These are phyloP conservation scores for Rhizophora apiculata DNA, from an alignment of 345 rosid genomes.

Conservation along the genomic window DNA sequence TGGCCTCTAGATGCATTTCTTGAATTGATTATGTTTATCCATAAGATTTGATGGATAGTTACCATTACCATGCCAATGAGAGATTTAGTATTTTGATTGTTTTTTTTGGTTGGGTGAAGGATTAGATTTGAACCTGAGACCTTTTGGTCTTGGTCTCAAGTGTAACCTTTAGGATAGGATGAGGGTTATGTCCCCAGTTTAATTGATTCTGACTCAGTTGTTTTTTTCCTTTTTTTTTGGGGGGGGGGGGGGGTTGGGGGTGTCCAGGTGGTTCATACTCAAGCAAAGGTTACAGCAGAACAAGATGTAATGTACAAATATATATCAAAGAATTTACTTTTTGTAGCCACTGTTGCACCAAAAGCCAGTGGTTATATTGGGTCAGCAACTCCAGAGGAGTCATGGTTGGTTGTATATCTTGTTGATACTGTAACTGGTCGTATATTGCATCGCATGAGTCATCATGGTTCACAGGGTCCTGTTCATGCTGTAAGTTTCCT, in stretches of 20 bases:
- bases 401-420: slow-evolving; percentile 72
- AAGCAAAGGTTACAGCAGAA: slow-evolving; percentile 84
- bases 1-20: not conserved
- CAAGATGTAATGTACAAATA: slow-evolving; percentile 92
- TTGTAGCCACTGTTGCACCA: slow-evolving; percentile 87
- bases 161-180: too few relatives aligned
- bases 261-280: slow-evolving; percentile 89
- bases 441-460: slow-evolving; percentile 83
- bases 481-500: slow-evolving; percentile 73
- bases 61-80: not conserved
- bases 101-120: too few relatives aligned
- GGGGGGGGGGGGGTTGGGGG: not conserved
- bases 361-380: slow-evolving; percentile 84
- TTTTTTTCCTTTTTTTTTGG: slow-evolving; percentile 9
- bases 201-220: not conserved
- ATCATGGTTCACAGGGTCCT: slow-evolving; percentile 95
- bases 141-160: too few relatives aligned
- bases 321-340: slow-evolving; percentile 78
- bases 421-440: slow-evolving; percentile 91
- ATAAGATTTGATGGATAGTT: slow-evolving; percentile 1
- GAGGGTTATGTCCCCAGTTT: not conserved
- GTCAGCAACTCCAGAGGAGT: slow-evolving; percentile 87
- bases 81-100: too few relatives aligned
- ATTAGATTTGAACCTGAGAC: too few relatives aligned
- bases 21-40: not conserved